Conservation (phyloP, 768 basidiomycete genomes). For the Mycena chlorophos region DNA sequence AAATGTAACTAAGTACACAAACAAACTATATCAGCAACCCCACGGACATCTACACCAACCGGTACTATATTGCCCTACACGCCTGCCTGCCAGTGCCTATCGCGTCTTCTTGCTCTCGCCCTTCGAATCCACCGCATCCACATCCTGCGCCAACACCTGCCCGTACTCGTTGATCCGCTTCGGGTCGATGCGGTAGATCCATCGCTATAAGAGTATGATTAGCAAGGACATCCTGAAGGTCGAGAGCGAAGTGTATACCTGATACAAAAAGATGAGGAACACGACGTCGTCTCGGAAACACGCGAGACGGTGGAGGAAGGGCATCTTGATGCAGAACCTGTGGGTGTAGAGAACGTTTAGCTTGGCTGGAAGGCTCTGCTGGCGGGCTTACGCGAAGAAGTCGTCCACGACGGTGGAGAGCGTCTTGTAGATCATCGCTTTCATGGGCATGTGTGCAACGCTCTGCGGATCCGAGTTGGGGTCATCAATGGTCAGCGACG, state of each 20-base stretch:
- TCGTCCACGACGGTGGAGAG: conserved; percentile 91
- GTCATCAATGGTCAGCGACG: conserved; percentile 4
- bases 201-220: conserved; percentile 57
- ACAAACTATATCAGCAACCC: too few species aligned
- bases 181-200: conserved; percentile 96
- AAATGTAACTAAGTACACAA: too few species aligned
- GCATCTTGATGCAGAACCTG: conserved; percentile 97
- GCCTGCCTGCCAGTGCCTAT: too few species aligned
- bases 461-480: conserved; percentile 53
- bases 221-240: conserved; percentile 15
- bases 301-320: conserved; percentile 85
- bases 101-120: conserved; percentile 61
- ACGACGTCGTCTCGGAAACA: conserved; percentile 91
- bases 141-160: conserved; percentile 66
- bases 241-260: conserved; percentile 51
- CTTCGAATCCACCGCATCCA: conserved; percentile 39
- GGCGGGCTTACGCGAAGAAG: conserved; percentile 72
- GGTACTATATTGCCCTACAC: background rate
- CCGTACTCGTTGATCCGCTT: conserved; percentile 97
- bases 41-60: too few species aligned
- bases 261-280: conserved; percentile 90
- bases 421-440: conserved; percentile 95
- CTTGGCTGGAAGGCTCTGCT: conserved; percentile 8
- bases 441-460: conserved; percentile 98
- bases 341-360: conserved; percentile 20